Base-by-base conservation (phyloP, 106 monocot genomes). In the Chionographis japonica region DNA sequence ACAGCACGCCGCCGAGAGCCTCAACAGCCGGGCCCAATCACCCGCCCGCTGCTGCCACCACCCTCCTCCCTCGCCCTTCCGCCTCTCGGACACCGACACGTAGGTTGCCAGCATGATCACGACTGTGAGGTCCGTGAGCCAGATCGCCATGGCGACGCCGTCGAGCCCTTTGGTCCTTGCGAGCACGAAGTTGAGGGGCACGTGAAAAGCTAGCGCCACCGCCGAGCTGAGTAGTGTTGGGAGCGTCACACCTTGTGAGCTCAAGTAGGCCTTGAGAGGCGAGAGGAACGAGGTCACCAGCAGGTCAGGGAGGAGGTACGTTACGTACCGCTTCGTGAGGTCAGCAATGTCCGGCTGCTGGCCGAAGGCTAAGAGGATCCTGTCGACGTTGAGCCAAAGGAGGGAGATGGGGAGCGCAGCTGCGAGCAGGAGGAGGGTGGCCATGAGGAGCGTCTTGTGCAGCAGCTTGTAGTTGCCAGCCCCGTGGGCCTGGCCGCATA, bases 181-280 rank as follows among this genome's bases (percentile, higher is more conserved):
- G 2, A 98, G 85, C 43, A 72, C n/a, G 15, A 85, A 39, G 64
- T 77, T 87, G 43, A 85, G 49, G 3, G 90, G 85, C 0, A 98
- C 18, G 54, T 98, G 98, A 6, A 93, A 10, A 4, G 72, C 85
- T 3, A 93, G 72, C 1, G 74, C 90, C 0, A 69, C 42, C 17
- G 72, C 79, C 10, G 93, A 83, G 83, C 72, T 77, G 77, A 87
- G 68, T 19, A 98, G 76, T 12, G 77, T 81, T 1, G 98, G 98
- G 1, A 98, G 69, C 4, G 87, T 93, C 15, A 85, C 69, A 2
- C 87, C 98, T 59, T 98, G 98, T 2, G 83, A 74, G 73, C 75
- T 98, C 40, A 93, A 52, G 58, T 98, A 98, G 38, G 90, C 61
- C 69, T 83, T 93, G n/a, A 98, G 83, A 40, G 98, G 98, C 46